Conservation (phyloP, 441 rosid genomes). For the Populus hybrid region DNA sequence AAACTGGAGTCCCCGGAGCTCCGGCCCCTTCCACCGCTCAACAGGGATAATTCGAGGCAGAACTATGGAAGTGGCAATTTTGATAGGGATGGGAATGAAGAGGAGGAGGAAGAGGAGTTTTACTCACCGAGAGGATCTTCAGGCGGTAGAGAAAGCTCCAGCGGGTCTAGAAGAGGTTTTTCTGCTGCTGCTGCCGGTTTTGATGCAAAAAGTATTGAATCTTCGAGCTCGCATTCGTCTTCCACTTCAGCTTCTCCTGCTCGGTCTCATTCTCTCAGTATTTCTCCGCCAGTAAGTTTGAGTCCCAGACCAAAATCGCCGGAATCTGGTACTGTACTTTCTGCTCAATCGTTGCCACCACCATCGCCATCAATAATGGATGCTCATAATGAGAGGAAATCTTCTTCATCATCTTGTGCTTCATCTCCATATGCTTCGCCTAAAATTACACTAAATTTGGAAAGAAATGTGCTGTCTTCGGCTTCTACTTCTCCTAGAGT, state of each 20-base stretch:
- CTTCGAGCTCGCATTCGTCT: slow-evolving; percentile 56
- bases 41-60: slow-evolving; percentile 24
- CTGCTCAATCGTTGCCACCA: slow-evolving; percentile 15
- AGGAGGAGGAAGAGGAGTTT: slow-evolving; percentile 59
- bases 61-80: slow-evolving; percentile 24
- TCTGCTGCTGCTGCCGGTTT: slow-evolving; percentile 24
- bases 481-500: slow-evolving; percentile 1
- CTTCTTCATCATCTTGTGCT: slow-evolving; percentile 14
- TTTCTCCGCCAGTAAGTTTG: slow-evolving; percentile 77
- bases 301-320: slow-evolving; percentile 56
- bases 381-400: slow-evolving; percentile 9
- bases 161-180: slow-evolving; percentile 49
- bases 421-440: slow-evolving; percentile 31
- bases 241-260: slow-evolving; percentile 73
- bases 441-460: slow-evolving; percentile 7
- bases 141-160: slow-evolving; percentile 52
- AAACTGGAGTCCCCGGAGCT: slow-evolving; percentile 91
- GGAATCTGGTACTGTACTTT: slow-evolving; percentile 16
- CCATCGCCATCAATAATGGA: slow-evolving; percentile 8
- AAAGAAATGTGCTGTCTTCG: neutral
- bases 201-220: slow-evolving; percentile 43
- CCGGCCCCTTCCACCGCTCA: slow-evolving; percentile 79
- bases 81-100: slow-evolving; percentile 44
- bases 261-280: slow-evolving; percentile 67
- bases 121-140: slow-evolving; percentile 82